Conservation (phyloP, 2,329 filamentous ascomycete species). For the Dothideomycetidae sp. region DNA sequence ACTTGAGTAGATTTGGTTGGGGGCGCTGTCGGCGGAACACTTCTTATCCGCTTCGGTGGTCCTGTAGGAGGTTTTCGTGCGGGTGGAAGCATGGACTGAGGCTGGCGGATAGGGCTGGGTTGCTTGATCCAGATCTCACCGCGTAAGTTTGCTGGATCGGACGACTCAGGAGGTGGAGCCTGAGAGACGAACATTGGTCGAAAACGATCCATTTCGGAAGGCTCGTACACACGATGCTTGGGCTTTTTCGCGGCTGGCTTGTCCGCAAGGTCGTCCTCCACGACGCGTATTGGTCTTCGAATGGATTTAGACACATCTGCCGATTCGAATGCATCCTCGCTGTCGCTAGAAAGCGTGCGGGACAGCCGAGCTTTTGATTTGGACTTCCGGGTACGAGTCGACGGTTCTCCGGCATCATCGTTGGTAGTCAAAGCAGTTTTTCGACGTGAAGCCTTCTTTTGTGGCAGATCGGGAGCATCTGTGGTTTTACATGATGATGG, state of each 20-base stretch:
- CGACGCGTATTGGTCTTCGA: constrained; percentile 2
- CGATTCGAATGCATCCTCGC: constrained; percentile 15
- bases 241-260: constrained; percentile 19
- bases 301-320: neutral
- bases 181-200: constrained; percentile 30
- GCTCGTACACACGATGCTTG: constrained; percentile 31
- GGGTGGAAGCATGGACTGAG: constrained; percentile 11
- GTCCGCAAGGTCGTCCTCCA: constrained; percentile 9
- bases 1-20: too few relatives aligned
- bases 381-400: constrained; percentile 2
- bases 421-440: too few relatives aligned
- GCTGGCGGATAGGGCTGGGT: constrained; percentile 13
- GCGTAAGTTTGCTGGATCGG: constrained; percentile 30
- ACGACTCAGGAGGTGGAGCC: constrained; percentile 25
- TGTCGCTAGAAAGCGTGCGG: constrained; percentile 11
- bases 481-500: neutral
- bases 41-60: too few relatives aligned
- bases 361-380: constrained; percentile 6
- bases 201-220: constrained; percentile 26
- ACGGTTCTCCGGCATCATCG: constrained; percentile 9
- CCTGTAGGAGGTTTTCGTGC: neutral
- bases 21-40: too few relatives aligned
- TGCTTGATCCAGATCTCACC: constrained; percentile 36
- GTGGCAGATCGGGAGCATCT: too few relatives aligned
- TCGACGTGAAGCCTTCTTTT: too few relatives aligned